Base-by-base conservation (phyloP, 805 yeast genomes). In the Saturnispora besseyi region DNA sequence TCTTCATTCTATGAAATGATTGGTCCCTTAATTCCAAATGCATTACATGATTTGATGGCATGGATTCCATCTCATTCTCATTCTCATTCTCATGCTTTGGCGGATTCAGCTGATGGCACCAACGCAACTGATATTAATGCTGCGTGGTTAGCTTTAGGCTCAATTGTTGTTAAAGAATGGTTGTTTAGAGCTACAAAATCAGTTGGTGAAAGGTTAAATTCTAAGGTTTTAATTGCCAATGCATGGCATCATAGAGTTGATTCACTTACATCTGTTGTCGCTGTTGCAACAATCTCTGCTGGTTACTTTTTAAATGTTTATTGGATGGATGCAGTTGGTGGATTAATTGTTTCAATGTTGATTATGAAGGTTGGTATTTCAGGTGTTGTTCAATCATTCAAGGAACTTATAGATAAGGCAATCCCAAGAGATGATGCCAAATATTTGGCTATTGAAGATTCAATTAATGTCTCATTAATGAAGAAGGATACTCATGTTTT, bases 241-340 rank as follows among this genome's bases (percentile, higher is more conserved):
- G 99, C 99, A 3, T 93, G 99, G 98, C 99, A 93, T 65, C 99
- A 93, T 63, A 76, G 99, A 55, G 93, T 91, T 10, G 99, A 93
- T 62, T 84, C 96, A 0, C 65, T 93, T 58, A 95, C 98, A 1
- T 87, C 97, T 0, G 73, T 84, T 22, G 98, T 91, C 7, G 97
- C 98, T 0, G 75, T 91, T 21, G 76, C 81, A 4, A 89, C 98
- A 1, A 93, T 93, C 46, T 77, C 95, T 0, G 82, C 90, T 2
- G 95, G 96, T 32, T 82, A 85, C 57, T 71, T 87, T 52, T 77
- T 89, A 54, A 77, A 82, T 54, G 76, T 87, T 37, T 81, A 81
- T 41, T 88, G 96, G 82, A 69, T 93, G 49, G 99, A 93, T 64
- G 86, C 97, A 2, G 76, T 88, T 50, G 99, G 98, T 54, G 99